These are phyloP conservation scores for Lupinus albus DNA, from an alignment of 306 rosid genomes.

Conservation along the genomic window DNA sequence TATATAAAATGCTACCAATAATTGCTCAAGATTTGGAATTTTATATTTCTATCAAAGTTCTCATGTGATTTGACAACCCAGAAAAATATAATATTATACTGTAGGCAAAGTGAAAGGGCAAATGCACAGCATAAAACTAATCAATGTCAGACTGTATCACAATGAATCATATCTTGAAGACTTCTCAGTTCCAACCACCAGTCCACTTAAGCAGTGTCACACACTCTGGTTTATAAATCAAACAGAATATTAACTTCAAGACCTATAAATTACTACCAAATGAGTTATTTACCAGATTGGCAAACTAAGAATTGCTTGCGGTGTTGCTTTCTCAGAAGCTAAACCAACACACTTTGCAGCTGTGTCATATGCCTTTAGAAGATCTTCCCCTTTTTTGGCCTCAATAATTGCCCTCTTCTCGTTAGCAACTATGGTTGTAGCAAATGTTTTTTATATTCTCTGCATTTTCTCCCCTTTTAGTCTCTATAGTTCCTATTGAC, in stretches of 20 bases:
- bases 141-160: too few species aligned
- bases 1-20: too few species aligned
- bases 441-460: slow-evolving; percentile 82
- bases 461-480: slow-evolving; percentile 63
- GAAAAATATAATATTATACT: too few species aligned
- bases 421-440: slow-evolving; percentile 65
- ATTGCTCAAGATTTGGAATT: too few species aligned
- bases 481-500: slow-evolving; percentile 73
- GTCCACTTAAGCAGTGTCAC: neutral
- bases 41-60: too few species aligned
- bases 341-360: slow-evolving; percentile 56
- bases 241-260: slow-evolving; percentile 2
- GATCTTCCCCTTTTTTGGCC: slow-evolving; percentile 65
- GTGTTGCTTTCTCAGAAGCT: slow-evolving; percentile 17
- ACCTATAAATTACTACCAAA: slow-evolving; percentile 10
- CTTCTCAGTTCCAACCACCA: too few species aligned
- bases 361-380: slow-evolving; percentile 70
- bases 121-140: too few species aligned
- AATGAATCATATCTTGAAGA: too few species aligned
- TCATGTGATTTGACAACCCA: too few species aligned
- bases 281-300: neutral
- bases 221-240: neutral
- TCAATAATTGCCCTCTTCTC: slow-evolving; percentile 72
- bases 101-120: too few species aligned
- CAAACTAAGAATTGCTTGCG: neutral